Evolutionary conservation across 2,329 filamentous ascomycete species (phyloP).

Genomic region (Aspergillus luchuensis): DNA sequence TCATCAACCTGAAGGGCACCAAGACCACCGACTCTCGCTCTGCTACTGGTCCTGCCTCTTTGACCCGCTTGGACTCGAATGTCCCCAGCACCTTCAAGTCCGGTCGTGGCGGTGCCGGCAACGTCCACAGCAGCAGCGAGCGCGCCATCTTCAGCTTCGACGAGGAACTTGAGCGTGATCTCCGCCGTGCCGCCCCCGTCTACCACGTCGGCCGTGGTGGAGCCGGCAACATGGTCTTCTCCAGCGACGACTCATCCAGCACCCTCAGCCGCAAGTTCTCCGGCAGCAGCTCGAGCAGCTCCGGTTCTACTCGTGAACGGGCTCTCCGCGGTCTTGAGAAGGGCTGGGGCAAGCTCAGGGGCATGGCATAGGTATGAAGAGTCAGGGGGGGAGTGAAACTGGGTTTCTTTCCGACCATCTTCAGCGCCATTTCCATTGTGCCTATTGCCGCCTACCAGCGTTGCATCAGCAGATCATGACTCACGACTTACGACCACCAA

Average conservation of each 20-base stretch:
- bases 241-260: slow-evolving; percentile 28
- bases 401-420: not conserved
- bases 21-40: slow-evolving; percentile 51
- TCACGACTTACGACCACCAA: slow-evolving; percentile 27
- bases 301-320: slow-evolving; percentile 37
- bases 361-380: slow-evolving; percentile 31
- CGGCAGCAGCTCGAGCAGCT: slow-evolving; percentile 38
- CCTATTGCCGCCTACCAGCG: slow-evolving; percentile 5
- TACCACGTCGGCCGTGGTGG: slow-evolving; percentile 67
- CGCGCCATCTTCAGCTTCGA: slow-evolving; percentile 68
- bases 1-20: slow-evolving; percentile 55
- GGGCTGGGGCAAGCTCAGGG: slow-evolving; percentile 45
- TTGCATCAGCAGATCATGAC: slow-evolving; percentile 18
- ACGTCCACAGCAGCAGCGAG: slow-evolving; percentile 55
- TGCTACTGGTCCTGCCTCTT: slow-evolving; percentile 52
- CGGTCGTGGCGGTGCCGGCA: slow-evolving; percentile 60
- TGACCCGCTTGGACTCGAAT: slow-evolving; percentile 52
- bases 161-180: slow-evolving; percentile 63
- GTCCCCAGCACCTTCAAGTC: slow-evolving; percentile 44
- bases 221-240: slow-evolving; percentile 54
- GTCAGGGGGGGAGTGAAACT: not conserved
- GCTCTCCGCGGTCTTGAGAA: slow-evolving; percentile 41
- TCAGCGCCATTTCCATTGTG: slow-evolving; percentile 2
- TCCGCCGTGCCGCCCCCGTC: slow-evolving; percentile 59
- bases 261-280: slow-evolving; percentile 41